Evolutionary conservation across 2,329 filamentous ascomycete genomes (phyloP), one percentile per base, ranked within the genome.

Genomic region (Monosporascus sp.): DNA sequence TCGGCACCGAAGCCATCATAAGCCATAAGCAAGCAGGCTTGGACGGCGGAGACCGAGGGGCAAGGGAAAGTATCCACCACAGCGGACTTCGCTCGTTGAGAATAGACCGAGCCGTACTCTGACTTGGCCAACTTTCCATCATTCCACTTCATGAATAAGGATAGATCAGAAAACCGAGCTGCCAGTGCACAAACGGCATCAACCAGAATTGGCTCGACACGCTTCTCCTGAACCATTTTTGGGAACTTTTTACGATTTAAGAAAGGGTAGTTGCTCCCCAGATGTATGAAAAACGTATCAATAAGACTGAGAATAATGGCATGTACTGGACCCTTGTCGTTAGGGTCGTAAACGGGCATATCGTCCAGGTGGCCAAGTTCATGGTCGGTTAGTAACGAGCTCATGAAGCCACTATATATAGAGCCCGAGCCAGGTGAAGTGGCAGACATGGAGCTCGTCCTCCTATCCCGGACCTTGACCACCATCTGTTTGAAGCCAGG

Each of bases 401-500:
- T 71, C 73, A 76, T 64, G 37, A 69, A 63, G 4, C 67, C 64
- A 3, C 62, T 61, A 48, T 66, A 63, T 20, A 62, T 52, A 14
- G 65, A 66, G 48, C 61, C 65, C 7, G 78, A 77, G 20, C 74
- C 65, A 0, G 81, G 78, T 0, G 81, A 83, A 0, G 76, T 73
- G 8, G 71, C 76, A 0, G 84, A 82, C 47, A 82, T 79, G 19
- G 83, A 86, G 49, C 84, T 85, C 24, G 80, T 79, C 24, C 84
- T 80, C 55, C 84, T 77, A 55, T 87, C 85, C 54, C 86, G 81
- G 31, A 92, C 83, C 51, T 87, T 86, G 54, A 88, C 86, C 26
- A 95, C 89, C 90, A 95, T 95, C 69, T 95, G 90, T 71, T 95
- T 95, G 73, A 91, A 95, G 22, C 91, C 91, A 1, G 91, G 91